Percentiles rank a stretch among this genome's conserved stretches.
These are phyloP conservation scores for Obelidium mucronatum DNA, from an alignment of 192 early-diverging fungal species.

Conservation along the genomic window DNA sequence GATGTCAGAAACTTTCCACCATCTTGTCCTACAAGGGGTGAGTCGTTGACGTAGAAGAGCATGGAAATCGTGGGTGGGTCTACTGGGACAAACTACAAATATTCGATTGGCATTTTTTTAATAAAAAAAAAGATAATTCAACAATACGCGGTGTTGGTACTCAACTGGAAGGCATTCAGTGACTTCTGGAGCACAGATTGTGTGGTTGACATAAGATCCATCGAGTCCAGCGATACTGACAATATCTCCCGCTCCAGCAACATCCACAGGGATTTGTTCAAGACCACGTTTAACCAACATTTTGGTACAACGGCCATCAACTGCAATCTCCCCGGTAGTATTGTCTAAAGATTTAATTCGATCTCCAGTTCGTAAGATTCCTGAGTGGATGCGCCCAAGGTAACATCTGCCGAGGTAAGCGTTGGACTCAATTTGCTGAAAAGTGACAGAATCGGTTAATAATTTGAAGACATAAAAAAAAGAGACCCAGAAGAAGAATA, in stretches of 20 bases:
- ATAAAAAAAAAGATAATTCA: conserved; percentile 4
- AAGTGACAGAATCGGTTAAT: neutral
- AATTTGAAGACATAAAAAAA: neutral
- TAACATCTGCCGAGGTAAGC: conserved; percentile 85
- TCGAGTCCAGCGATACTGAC: conserved; percentile 80
- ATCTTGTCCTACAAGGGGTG: conserved; percentile 82
- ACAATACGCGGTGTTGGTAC: neutral
- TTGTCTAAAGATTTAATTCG: conserved; percentile 73
- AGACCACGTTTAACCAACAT: conserved; percentile 79
- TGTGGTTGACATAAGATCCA: conserved; percentile 80
- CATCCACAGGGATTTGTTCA: conserved; percentile 72
- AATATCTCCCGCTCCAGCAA: conserved; percentile 85
- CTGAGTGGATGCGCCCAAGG: conserved; percentile 77
- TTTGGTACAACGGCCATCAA: conserved; percentile 76
- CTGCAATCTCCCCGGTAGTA: conserved; percentile 68
- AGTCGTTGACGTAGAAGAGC: conserved; percentile 87
- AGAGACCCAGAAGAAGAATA: no score
- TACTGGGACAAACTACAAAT: conserved; percentile 76
- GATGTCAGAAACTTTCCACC: conserved; percentile 78
- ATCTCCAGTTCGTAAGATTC: conserved; percentile 75
- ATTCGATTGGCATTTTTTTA: no score
- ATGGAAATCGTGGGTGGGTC: conserved; percentile 88
- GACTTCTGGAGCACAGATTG: conserved; percentile 70
- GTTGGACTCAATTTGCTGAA: conserved; percentile 78
- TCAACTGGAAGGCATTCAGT: conserved; percentile 65